phyloP scores from a whole-genome alignment of 2,329 filamentous ascomycete genomes.

The Tolypocladium cylindrosporum region DNA sequence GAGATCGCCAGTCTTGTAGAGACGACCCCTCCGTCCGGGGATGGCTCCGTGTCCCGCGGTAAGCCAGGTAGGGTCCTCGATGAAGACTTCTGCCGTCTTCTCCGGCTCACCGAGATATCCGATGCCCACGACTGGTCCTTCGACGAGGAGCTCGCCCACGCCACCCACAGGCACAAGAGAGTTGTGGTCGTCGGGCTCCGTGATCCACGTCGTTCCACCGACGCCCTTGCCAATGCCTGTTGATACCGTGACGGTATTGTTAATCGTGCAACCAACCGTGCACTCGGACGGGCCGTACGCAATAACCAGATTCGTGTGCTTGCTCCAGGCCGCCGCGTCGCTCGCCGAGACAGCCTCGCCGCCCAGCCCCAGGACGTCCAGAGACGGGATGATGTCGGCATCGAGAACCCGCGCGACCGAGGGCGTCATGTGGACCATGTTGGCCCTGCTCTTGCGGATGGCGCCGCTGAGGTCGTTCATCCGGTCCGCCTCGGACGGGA shows the following conservation, averaged over 20 bases:
- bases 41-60: slow-evolving; percentile 23
- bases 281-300: slow-evolving; percentile 46
- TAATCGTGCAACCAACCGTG: slow-evolving; percentile 41
- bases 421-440: slow-evolving; percentile 41
- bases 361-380: slow-evolving; percentile 37
- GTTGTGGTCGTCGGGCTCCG: slow-evolving; percentile 36
- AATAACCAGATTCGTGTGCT: slow-evolving; percentile 35
- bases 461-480: slow-evolving; percentile 39
- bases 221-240: slow-evolving; percentile 39
- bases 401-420: slow-evolving; percentile 38
- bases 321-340: slow-evolving; percentile 37
- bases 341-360: slow-evolving; percentile 43
- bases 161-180: slow-evolving; percentile 36
- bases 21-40: slow-evolving; percentile 28
- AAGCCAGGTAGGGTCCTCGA: slow-evolving; percentile 44
- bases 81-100: slow-evolving; percentile 49
- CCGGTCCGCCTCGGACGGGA: slow-evolving; percentile 43
- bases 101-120: slow-evolving; percentile 50
- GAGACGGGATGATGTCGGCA: slow-evolving; percentile 31
- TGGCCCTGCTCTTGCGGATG: slow-evolving; percentile 31
- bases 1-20: slow-evolving; percentile 53
- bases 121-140: slow-evolving; percentile 50
- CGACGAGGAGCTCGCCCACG: slow-evolving; percentile 43
- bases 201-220: slow-evolving; percentile 39
- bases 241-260: slow-evolving; percentile 28